These are phyloP conservation scores for Ceratobasidium sp. DNA, from an alignment of 1,284 basidiomycete genomes.

Conservation along the genomic window DNA sequence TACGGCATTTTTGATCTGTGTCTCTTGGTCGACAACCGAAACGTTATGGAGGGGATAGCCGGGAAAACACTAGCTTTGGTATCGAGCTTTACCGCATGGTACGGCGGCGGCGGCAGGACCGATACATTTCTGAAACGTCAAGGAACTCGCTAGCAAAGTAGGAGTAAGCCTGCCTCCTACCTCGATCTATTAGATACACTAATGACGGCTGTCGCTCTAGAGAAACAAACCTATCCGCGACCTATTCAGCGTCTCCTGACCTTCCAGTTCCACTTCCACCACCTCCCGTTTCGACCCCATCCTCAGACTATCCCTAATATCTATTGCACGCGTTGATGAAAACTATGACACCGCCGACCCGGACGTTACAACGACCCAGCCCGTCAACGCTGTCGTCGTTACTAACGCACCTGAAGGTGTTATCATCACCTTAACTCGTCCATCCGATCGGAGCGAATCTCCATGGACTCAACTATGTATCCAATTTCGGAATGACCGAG, in stretches of 20 bases:
- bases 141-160: no score
- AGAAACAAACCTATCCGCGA: conserved; percentile 58
- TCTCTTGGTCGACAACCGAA: conserved; percentile 69
- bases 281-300: conserved; percentile 65
- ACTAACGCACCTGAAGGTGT: no score
- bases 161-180: not conserved
- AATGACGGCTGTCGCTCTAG: no score
- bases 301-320: conserved; percentile 62
- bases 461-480: conserved; percentile 62
- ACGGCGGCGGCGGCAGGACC: conserved; percentile 66
- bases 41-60: conserved; percentile 66
- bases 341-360: conserved; percentile 45
- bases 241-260: conserved; percentile 63
- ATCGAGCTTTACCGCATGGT: conserved; percentile 61
- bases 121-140: conserved; percentile 66
- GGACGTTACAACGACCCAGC: no score
- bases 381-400: conserved; percentile 72
- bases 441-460: conserved; percentile 54
- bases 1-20: conserved; percentile 66
- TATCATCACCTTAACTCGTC: conserved; percentile 62
- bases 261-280: conserved; percentile 65
- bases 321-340: conserved; percentile 60
- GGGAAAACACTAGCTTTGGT: conserved; percentile 61
- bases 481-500: conserved; percentile 66
- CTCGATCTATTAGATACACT: no score